These are phyloP conservation scores for Diaporthe australafricana DNA, from an alignment of 2,329 filamentous ascomycete species.

Conservation along the genomic window DNA sequence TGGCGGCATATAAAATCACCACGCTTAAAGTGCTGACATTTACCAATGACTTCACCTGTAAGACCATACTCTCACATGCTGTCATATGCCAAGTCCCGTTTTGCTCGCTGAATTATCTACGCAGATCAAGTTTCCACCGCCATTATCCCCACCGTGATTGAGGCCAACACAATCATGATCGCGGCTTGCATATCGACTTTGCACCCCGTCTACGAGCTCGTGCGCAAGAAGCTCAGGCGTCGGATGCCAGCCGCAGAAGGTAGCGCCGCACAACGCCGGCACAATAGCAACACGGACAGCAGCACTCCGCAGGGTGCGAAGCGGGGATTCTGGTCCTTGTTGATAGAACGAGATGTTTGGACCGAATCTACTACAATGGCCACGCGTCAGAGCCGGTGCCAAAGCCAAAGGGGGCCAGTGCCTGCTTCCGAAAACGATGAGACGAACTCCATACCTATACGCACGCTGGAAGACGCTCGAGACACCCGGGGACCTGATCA, in stretches of 20 bases:
- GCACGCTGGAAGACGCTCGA: slow-evolving; percentile 5
- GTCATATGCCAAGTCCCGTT: not conserved
- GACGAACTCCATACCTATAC: not conserved
- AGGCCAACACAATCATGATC: not conserved
- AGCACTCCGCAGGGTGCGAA: not conserved
- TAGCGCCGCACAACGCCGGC: not conserved
- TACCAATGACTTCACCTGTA: slow-evolving; percentile 12
- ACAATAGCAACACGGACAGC: not conserved
- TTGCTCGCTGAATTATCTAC: not conserved
- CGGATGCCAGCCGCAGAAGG: too few relatives aligned
- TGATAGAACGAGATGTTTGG: not conserved
- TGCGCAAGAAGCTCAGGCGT: not conserved
- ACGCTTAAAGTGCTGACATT: slow-evolving; percentile 7
- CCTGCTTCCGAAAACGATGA: not conserved
- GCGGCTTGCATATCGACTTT: slow-evolving; percentile 1
- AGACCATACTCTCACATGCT: not conserved
- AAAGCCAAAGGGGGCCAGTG: not conserved
- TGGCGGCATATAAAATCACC: not conserved
- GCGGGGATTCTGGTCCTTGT: not conserved
- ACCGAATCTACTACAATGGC: not conserved
- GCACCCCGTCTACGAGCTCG: not conserved
- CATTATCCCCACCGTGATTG: not conserved
- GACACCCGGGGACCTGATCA: not conserved
- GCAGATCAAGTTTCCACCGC: not conserved
- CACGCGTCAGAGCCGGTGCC: not conserved